Conservation (phyloP, 2,329 filamentous ascomycete species). For the Neonectria coccinea region DNA sequence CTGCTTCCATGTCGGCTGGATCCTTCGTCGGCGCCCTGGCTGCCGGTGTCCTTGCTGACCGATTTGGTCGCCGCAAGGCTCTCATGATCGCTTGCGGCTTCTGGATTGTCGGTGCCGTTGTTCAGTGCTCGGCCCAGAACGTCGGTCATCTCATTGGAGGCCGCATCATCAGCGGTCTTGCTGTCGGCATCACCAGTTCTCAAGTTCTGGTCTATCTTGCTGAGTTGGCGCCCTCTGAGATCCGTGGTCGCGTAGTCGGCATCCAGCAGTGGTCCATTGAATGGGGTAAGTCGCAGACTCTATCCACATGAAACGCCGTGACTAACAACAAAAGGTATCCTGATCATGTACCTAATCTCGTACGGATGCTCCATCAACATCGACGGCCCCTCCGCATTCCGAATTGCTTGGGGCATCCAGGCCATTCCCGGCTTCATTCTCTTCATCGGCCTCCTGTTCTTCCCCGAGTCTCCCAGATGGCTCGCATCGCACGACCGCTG, state of each 20-base stretch:
- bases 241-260: conserved; percentile 74
- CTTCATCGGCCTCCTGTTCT: conserved; percentile 67
- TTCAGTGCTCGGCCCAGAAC: conserved; percentile 70
- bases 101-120: conserved; percentile 69
- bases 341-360: conserved; percentile 77
- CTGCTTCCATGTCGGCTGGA: conserved; percentile 61
- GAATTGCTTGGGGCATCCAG: conserved; percentile 74
- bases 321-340: conserved; percentile 62
- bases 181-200: conserved; percentile 74
- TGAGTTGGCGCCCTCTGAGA: conserved; percentile 69
- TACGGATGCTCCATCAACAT: conserved; percentile 70
- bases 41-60: conserved; percentile 61
- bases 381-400: conserved; percentile 66
- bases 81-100: conserved; percentile 59
- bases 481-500: conserved; percentile 71
- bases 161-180: conserved; percentile 72
- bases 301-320: rapidly evolving
- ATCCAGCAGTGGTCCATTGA: conserved; percentile 82
- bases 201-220: conserved; percentile 77
- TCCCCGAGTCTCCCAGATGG: conserved; percentile 73
- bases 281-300: conserved; percentile 50
- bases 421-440: conserved; percentile 70
- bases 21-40: conserved; percentile 60
- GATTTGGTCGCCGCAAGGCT: conserved; percentile 57
- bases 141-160: conserved; percentile 66